A percentile compares a stretch with the other conserved stretches of the same genome.
Evolutionary conservation across 768 basidiomycete species (phyloP).

Genomic region (Hericium coralloides): DNA sequence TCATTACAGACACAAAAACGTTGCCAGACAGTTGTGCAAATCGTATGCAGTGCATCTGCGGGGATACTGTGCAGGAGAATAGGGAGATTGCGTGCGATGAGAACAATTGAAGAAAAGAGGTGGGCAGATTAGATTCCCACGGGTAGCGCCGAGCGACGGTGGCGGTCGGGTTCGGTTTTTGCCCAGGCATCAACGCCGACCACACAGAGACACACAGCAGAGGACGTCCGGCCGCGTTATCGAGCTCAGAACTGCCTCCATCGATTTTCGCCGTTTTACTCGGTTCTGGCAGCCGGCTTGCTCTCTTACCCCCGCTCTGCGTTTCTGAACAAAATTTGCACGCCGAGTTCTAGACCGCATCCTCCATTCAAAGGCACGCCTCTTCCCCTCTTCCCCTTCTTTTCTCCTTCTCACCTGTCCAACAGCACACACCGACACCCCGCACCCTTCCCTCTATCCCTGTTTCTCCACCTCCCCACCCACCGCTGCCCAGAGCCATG

Average conservation of each 20-base stretch:
- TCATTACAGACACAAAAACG: too few relatives aligned
- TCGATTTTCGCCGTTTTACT: slow-evolving; percentile 31
- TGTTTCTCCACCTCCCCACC: not conserved
- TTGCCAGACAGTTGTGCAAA: too few relatives aligned
- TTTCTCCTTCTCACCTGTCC: not conserved
- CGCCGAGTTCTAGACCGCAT: not conserved
- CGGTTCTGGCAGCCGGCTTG: slow-evolving; percentile 25
- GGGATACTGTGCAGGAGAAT: too few relatives aligned
- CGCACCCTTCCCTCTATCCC: not conserved
- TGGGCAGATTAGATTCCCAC: slow-evolving; percentile 6
- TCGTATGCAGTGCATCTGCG: too few relatives aligned
- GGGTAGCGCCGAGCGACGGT: slow-evolving; percentile 3
- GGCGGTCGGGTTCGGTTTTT: slow-evolving; percentile 1
- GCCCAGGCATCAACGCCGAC: slow-evolving; percentile 14
- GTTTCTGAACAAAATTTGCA: not conserved
- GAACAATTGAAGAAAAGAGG: not conserved
- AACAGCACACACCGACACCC: not conserved
- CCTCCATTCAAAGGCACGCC: slow-evolving; percentile 10
- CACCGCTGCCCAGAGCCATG: slow-evolving; percentile 30
- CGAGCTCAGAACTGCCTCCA: slow-evolving; percentile 24
- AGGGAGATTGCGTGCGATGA: too few relatives aligned
- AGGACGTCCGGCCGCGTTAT: slow-evolving; percentile 29
- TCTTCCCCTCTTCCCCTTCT: slow-evolving; percentile 7
- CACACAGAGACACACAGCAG: too few relatives aligned
- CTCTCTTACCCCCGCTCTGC: not conserved